Evolutionary conservation across 257 asterid species (phyloP).

Genomic region (Ilex aquifolium): DNA sequence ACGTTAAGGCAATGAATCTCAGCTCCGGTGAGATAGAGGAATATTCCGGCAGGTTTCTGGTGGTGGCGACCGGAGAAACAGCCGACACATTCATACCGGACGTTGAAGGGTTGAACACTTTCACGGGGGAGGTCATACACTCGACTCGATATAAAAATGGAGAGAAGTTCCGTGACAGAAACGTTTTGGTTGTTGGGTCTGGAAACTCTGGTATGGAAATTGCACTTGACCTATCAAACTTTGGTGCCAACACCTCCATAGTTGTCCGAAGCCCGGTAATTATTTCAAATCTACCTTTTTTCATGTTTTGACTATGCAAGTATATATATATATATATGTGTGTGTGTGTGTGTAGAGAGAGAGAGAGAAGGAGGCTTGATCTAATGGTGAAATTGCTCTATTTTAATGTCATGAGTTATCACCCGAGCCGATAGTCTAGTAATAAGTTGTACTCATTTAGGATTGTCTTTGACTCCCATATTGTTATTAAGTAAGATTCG

Average conservation of each 20-base stretch:
- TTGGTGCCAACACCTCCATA: constrained; percentile 59
- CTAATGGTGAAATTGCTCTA: too few species aligned
- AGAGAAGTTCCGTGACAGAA: constrained; percentile 24
- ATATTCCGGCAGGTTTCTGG: constrained; percentile 43
- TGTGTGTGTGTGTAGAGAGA: too few species aligned
- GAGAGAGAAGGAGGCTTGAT: too few species aligned
- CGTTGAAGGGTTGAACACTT: constrained; percentile 40
- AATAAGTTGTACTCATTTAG: too few species aligned
- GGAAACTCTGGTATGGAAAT: constrained; percentile 93
- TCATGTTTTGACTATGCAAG: background rate
- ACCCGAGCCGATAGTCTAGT: too few species aligned
- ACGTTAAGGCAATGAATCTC: constrained; percentile 28
- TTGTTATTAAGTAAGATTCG: too few species aligned
- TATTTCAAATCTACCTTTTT: background rate
- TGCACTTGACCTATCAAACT: constrained; percentile 58
- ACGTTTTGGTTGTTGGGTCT: constrained; percentile 72
- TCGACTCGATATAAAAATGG: constrained; percentile 57
- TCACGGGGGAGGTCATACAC: constrained; percentile 56
- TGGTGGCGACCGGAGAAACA: constrained; percentile 75
- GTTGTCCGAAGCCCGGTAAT: constrained; percentile 72
- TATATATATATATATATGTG: too few species aligned
- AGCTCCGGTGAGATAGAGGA: constrained; percentile 31
- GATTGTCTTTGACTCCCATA: too few species aligned
- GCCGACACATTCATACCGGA: constrained; percentile 41
- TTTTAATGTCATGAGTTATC: too few species aligned